Percentiles rank a stretch among this genome's conserved stretches.
phyloP scores from a whole-genome alignment of 306 rosid species.

The Vigna trinervia region DNA sequence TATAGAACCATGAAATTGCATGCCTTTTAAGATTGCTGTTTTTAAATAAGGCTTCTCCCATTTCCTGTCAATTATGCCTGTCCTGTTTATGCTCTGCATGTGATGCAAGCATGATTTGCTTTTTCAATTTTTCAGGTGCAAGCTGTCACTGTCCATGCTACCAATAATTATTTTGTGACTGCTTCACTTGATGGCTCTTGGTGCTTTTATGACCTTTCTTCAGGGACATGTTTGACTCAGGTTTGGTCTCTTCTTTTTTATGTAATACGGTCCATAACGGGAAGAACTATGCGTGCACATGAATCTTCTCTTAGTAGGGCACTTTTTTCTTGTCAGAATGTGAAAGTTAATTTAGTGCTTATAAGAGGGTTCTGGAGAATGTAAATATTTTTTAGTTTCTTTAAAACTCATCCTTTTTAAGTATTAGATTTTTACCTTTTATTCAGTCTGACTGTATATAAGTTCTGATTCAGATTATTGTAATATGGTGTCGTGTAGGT shows the following conservation, averaged over 20 bases:
- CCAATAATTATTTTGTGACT: slow-evolving; percentile 89
- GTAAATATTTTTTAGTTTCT: background rate
- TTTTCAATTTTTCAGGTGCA: slow-evolving; percentile 73
- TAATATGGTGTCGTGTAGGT: slow-evolving; percentile 62
- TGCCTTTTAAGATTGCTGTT: slow-evolving; percentile 19
- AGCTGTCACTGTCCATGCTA: slow-evolving; percentile 98
- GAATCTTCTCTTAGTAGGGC: background rate
- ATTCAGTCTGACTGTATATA: background rate
- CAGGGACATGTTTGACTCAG: slow-evolving; percentile 95
- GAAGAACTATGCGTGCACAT: slow-evolving; percentile 10
- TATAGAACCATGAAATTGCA: slow-evolving; percentile 10
- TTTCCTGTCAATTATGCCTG: background rate
- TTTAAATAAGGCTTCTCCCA: slow-evolving; percentile 14
- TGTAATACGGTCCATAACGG: background rate
- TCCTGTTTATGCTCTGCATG: slow-evolving; percentile 14
- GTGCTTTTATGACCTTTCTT: slow-evolving; percentile 94
- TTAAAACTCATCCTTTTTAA: background rate
- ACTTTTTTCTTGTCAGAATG: background rate
- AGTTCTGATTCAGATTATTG: slow-evolving; percentile 27
- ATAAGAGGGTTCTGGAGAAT: slow-evolving; percentile 12
- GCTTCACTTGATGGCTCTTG: slow-evolving; percentile 95
- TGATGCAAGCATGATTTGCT: slow-evolving; percentile 13
- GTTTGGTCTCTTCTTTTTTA: slow-evolving; percentile 47
- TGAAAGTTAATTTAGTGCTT: background rate
- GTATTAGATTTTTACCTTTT: background rate